phyloP scores from a whole-genome alignment of 441 rosid species.

The Cnidoscolus chayamansa region DNA sequence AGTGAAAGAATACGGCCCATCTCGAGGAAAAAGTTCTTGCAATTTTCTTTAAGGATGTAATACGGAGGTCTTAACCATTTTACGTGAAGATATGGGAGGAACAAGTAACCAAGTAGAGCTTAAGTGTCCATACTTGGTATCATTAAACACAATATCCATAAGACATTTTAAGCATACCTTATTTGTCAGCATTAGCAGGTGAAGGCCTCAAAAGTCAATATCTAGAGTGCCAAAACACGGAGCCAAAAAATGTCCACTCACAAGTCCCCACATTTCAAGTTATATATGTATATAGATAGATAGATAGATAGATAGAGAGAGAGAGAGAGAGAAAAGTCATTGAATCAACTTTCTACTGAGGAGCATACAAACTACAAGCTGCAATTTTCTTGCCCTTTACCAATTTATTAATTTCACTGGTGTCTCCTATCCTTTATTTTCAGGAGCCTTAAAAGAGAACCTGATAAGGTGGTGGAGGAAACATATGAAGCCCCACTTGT shows the following conservation, averaged over 20 bases:
- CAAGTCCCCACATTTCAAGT: not conserved
- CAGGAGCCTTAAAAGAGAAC: no score
- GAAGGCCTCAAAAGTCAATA: constrained; percentile 9
- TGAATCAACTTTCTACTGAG: not conserved
- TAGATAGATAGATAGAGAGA: no score
- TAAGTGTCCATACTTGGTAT: no score
- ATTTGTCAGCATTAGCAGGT: not conserved
- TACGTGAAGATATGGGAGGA: not conserved
- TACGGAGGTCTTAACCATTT: not conserved
- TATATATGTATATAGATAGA: no score
- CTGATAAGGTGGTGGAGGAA: not conserved
- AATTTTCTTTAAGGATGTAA: constrained; percentile 7
- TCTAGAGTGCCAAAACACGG: not conserved
- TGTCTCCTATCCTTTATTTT: no score
- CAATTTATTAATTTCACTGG: not conserved
- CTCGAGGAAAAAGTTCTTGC: constrained; percentile 45
- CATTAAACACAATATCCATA: not conserved
- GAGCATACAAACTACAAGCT: not conserved
- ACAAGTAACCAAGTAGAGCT: no score
- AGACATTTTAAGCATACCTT: not conserved
- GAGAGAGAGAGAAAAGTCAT: no score
- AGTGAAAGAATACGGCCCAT: constrained; percentile 36
- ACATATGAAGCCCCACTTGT: not conserved
- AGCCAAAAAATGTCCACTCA: not conserved
- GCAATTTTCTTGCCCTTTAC: not conserved